Percentiles rank a stretch among this genome's conserved stretches.
phyloP scores from a whole-genome alignment of 352 stramenopile species.

The Phytophthora capsici region DNA sequence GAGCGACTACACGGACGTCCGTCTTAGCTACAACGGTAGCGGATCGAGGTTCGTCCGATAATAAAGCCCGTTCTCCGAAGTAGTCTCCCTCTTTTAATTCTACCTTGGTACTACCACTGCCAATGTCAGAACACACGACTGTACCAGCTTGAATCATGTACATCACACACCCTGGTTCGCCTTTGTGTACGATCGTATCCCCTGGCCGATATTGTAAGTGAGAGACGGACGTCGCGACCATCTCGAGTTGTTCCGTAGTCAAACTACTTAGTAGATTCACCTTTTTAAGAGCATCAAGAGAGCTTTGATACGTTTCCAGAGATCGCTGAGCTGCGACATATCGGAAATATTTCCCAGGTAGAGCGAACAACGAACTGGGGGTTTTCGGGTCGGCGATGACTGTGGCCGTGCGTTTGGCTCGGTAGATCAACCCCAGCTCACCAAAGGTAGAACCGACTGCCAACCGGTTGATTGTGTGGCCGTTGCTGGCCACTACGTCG shows the following conservation, averaged over 20 bases:
- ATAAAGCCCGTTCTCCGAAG: constrained; percentile 93
- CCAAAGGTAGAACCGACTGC: constrained; percentile 51
- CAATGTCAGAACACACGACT: constrained; percentile 68
- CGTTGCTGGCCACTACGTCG: constrained; percentile 46
- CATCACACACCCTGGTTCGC: constrained; percentile 70
- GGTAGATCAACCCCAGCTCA: constrained; percentile 64
- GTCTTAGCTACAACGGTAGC: constrained; percentile 86
- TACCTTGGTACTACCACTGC: constrained; percentile 44
- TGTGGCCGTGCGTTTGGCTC: constrained; percentile 56
- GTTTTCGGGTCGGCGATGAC: constrained; percentile 45
- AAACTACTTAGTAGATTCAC: constrained; percentile 51
- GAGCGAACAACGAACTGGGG: constrained; percentile 46
- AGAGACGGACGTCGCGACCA: constrained; percentile 52
- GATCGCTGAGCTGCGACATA: constrained; percentile 56
- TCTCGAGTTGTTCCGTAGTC: constrained; percentile 50
- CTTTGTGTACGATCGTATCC: constrained; percentile 81
- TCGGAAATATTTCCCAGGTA: constrained; percentile 61
- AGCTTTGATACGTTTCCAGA: constrained; percentile 48
- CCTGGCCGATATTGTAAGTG: constrained; percentile 54
- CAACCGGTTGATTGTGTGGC: constrained; percentile 54
- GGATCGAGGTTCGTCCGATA: constrained; percentile 85
- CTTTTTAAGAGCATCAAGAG: constrained; percentile 51
- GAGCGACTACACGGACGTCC: constrained; percentile 56
- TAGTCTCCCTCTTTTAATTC: constrained; percentile 79
- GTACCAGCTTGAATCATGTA: constrained; percentile 84